Evolutionary conservation across 345 rosid species (phyloP), one percentile per base, ranked within the genome.

Genomic region (Dipteronia sinensis): DNA sequence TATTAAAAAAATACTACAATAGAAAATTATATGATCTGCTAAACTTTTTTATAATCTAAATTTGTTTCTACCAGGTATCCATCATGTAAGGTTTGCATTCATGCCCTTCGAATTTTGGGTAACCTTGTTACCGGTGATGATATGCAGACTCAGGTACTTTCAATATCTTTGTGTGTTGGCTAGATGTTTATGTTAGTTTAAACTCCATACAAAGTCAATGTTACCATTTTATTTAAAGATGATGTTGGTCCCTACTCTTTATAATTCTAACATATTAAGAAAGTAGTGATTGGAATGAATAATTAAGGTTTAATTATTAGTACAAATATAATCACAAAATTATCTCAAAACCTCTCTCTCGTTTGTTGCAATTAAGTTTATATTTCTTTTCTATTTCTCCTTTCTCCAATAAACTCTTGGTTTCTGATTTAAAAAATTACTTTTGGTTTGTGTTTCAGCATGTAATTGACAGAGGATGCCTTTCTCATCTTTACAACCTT

Each of bases 91-190:
- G 93, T 91, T 79, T 89, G 91, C 76, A 87, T 91, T 75, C 95
- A 95, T 78, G 95, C 95, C 31, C 92, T 93, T 73, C 89, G 92
- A 64, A 89, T 92, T 19, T 88, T 88, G 61, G 97, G 97, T 64
- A 91, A 93, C 78, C 87, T 91, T 10, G 97, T 93, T 46, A 91
- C 95, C 2, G 97, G 95, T 65, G 94, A 93, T 82, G 97, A 93
- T n/a, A n/a, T n/a, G n/a, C n/a, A n/a, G n/a, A n/a, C n/a, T n/a
- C n/a, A n/a, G n/a, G 97, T 93, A 81, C 53, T 66, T 72, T 40
- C 13, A 55, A 31, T 62, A 55, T 75, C 68, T 74, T 16, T 55
- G 17, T 47, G 34, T 27, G 27, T 27, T 27, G 1, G 1, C 27
- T 27, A 27, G 27, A 27, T 27, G 27, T 27, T 27, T 27, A 27